Conservation (phyloP, 495 filamentous ascomycete genomes). For the Aspergillus bridgeri region DNA sequence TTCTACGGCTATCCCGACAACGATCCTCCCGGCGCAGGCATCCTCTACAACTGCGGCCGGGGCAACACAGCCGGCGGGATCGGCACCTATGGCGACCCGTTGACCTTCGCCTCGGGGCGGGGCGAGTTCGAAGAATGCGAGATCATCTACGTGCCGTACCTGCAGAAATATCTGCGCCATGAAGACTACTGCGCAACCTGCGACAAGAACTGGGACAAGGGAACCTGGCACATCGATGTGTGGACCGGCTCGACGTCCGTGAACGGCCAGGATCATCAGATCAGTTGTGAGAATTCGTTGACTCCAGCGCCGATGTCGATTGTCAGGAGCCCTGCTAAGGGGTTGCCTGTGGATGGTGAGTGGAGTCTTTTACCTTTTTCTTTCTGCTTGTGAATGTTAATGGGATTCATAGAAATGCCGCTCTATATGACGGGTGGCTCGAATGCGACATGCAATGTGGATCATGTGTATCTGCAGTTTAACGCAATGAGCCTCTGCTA, state of each 20-base stretch:
- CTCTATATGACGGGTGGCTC: not conserved
- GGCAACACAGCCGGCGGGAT: slow-evolving; percentile 26
- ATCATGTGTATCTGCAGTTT: not conserved
- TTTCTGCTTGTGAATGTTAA: too few species aligned
- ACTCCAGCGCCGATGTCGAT: slow-evolving; percentile 12
- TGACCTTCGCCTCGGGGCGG: slow-evolving; percentile 43
- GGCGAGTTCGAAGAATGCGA: slow-evolving; percentile 43
- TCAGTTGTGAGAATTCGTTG: slow-evolving; percentile 36
- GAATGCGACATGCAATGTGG: not conserved
- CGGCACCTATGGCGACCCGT: slow-evolving; percentile 42
- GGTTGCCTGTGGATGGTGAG: not conserved
- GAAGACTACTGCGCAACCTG: slow-evolving; percentile 35
- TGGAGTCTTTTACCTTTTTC: not conserved
- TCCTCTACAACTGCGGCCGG: slow-evolving; percentile 36
- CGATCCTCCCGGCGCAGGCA: slow-evolving; percentile 35
- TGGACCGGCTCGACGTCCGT: slow-evolving; percentile 37
- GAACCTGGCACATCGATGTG: slow-evolving; percentile 37
- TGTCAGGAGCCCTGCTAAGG: not conserved
- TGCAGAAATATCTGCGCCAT: slow-evolving; percentile 41
- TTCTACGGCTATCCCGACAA: slow-evolving; percentile 47
- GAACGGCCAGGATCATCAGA: slow-evolving; percentile 28
- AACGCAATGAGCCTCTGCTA: too few species aligned
- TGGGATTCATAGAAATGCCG: not conserved
- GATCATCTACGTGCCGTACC: slow-evolving; percentile 41
- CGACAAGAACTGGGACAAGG: slow-evolving; percentile 26